These are phyloP conservation scores for Aquilaria malaccensis DNA, from an alignment of 345 rosid species.

Conservation along the genomic window DNA sequence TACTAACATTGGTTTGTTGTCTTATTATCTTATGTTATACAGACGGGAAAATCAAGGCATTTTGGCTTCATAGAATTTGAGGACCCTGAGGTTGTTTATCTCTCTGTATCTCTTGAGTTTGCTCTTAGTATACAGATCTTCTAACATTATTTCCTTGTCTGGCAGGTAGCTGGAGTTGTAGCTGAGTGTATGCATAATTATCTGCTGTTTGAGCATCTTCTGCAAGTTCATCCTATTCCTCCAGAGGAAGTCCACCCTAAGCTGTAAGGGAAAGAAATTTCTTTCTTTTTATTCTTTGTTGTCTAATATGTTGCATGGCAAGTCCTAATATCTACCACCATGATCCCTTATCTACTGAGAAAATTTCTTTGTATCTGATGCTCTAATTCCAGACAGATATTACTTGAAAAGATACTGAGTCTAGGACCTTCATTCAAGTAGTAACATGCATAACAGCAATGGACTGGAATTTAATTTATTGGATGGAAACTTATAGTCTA, in stretches of 20 bases:
- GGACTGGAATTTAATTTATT: too few relatives aligned
- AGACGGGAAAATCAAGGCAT: slow-evolving; percentile 96
- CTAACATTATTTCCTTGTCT: slow-evolving; percentile 15
- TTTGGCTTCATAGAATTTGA: slow-evolving; percentile 85
- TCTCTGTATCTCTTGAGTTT: neutral
- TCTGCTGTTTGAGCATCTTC: slow-evolving; percentile 73
- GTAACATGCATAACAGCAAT: too few relatives aligned
- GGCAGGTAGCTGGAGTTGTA: slow-evolving; percentile 85
- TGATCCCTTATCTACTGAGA: neutral
- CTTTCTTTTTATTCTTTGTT: too few relatives aligned
- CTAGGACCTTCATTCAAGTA: too few relatives aligned
- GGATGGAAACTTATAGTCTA: too few relatives aligned
- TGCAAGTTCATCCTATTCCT: slow-evolving; percentile 68
- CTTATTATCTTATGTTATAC: slow-evolving; percentile 16
- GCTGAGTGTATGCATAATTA: slow-evolving; percentile 89
- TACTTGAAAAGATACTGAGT: too few relatives aligned
- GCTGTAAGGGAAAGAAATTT: slow-evolving; percentile 37
- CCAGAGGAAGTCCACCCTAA: slow-evolving; percentile 74
- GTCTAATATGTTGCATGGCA: too few relatives aligned
- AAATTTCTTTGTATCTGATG: neutral
- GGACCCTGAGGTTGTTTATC: slow-evolving; percentile 57
- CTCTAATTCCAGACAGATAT: too few relatives aligned
- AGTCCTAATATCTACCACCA: too few relatives aligned
- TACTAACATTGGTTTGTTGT: neutral
- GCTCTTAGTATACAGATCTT: neutral